Percentiles rank a stretch among this genome's conserved stretches.
phyloP scores from a whole-genome alignment of 352 stramenopile genomes.

The Aphanomyces cochlioides region DNA sequence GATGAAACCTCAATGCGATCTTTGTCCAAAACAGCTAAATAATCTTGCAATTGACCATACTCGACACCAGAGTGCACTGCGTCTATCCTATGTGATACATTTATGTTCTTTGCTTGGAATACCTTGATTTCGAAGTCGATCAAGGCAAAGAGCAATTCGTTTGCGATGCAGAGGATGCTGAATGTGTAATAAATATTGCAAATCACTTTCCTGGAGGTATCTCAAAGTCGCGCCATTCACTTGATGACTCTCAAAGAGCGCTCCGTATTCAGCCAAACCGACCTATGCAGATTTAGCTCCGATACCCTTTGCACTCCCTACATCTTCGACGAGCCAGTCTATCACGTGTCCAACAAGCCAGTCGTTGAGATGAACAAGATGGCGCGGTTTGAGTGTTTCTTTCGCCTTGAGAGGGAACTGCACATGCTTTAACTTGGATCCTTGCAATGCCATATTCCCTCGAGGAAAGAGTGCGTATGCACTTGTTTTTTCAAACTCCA shows the following conservation, averaged over 20 bases:
- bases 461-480: slow-evolving; percentile 60
- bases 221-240: slow-evolving; percentile 65
- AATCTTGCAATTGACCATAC: slow-evolving; percentile 70
- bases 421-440: neutral
- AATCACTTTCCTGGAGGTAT: slow-evolving; percentile 51
- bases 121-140: slow-evolving; percentile 56
- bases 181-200: slow-evolving; percentile 63
- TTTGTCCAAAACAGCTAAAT: slow-evolving; percentile 61
- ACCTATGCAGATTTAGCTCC: slow-evolving; percentile 14
- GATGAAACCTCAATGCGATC: slow-evolving; percentile 51
- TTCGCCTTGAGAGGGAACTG: neutral
- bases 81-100: slow-evolving; percentile 31
- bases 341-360: slow-evolving; percentile 55
- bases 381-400: slow-evolving; percentile 1
- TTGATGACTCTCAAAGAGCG: slow-evolving; percentile 48
- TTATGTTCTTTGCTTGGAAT: neutral
- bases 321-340: slow-evolving; percentile 46
- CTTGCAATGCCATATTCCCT: neutral
- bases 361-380: slow-evolving; percentile 38
- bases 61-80: slow-evolving; percentile 55
- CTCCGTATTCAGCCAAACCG: slow-evolving; percentile 48
- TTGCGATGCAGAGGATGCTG: slow-evolving; percentile 55
- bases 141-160: slow-evolving; percentile 50
- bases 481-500: slow-evolving; percentile 49
- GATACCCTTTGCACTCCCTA: neutral